These are phyloP conservation scores for Talaromyces liani DNA, from an alignment of 495 filamentous ascomycete species.

Conservation along the genomic window DNA sequence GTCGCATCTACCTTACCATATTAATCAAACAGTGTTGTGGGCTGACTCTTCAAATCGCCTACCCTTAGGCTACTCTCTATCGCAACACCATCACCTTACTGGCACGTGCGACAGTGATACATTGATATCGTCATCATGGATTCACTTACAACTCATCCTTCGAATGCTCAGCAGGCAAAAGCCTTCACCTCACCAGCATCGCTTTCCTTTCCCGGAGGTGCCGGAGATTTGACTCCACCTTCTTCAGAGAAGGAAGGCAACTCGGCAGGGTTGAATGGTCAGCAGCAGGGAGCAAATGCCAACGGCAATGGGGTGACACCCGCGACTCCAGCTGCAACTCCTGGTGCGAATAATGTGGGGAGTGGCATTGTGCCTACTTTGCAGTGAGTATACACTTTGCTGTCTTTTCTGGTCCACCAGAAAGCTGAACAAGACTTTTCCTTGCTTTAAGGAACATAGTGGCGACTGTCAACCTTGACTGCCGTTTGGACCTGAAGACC, in stretches of 20 bases:
- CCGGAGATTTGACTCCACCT: slow-evolving; percentile 72
- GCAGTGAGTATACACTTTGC: slow-evolving; percentile 78
- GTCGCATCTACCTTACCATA: not conserved
- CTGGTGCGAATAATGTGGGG: slow-evolving; percentile 67
- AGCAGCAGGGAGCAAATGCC: slow-evolving; percentile 54
- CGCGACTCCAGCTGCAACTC: slow-evolving; percentile 92
- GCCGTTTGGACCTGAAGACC: slow-evolving; percentile 96
- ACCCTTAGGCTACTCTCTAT: slow-evolving; percentile 7
- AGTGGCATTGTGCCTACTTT: slow-evolving; percentile 94
- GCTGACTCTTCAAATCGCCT: slow-evolving; percentile 14
- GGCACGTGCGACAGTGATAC: slow-evolving; percentile 21
- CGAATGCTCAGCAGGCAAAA: slow-evolving; percentile 81
- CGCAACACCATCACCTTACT: slow-evolving; percentile 15
- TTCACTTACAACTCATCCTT: slow-evolving; percentile 79
- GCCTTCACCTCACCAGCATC: slow-evolving; percentile 85
- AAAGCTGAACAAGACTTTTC: slow-evolving; percentile 54
- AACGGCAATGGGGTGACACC: slow-evolving; percentile 84
- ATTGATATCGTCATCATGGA: slow-evolving; percentile 50
- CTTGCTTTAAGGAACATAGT: slow-evolving; percentile 88
- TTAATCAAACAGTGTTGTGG: slow-evolving; percentile 9
- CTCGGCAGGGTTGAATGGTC: slow-evolving; percentile 44
- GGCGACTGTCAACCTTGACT: slow-evolving; percentile 97
- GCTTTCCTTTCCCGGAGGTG: slow-evolving; percentile 81
- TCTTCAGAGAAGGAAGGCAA: slow-evolving; percentile 55
- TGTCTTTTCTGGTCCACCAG: slow-evolving; percentile 39